Percentiles rank a stretch among this genome's conserved stretches.
These are phyloP conservation scores for Daedaleopsis sinensis DNA, from an alignment of 768 basidiomycete genomes.

Conservation along the genomic window DNA sequence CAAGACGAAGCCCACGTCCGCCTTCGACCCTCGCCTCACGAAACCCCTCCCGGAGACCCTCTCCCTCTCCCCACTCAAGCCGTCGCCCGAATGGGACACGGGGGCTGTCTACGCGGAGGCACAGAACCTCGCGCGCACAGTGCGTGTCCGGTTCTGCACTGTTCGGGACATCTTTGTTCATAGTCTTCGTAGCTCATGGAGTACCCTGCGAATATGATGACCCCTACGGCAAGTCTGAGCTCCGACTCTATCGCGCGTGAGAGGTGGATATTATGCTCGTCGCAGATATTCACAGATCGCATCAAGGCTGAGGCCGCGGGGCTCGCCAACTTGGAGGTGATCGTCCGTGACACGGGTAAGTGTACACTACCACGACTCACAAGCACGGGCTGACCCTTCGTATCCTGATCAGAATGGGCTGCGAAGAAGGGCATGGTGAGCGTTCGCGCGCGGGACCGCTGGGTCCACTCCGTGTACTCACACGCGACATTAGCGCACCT, in stretches of 20 bases:
- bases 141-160: constrained; percentile 32
- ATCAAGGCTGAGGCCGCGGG: constrained; percentile 67
- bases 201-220: constrained; percentile 84
- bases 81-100: constrained; percentile 67
- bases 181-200: constrained; percentile 28
- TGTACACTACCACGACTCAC: background rate
- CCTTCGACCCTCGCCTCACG: constrained; percentile 62
- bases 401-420: constrained; percentile 64
- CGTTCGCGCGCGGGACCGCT: constrained; percentile 1
- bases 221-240: constrained; percentile 60
- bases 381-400: too few relatives aligned
- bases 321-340: constrained; percentile 67
- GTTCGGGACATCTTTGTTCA: too few relatives aligned
- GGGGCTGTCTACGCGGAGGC: constrained; percentile 75
- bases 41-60: constrained; percentile 55
- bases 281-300: constrained; percentile 72
- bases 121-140: constrained; percentile 82
- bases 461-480: background rate
- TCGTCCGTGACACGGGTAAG: constrained; percentile 74
- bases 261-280: background rate
- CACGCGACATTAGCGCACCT: constrained; percentile 58
- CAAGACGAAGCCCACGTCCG: constrained; percentile 71
- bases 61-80: constrained; percentile 44
- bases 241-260: background rate
- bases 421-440: constrained; percentile 79